Evolutionary conservation across 257 asterid genomes (phyloP), one percentile per base, ranked within the genome.

Genomic region (Forsythia viridissima): DNA sequence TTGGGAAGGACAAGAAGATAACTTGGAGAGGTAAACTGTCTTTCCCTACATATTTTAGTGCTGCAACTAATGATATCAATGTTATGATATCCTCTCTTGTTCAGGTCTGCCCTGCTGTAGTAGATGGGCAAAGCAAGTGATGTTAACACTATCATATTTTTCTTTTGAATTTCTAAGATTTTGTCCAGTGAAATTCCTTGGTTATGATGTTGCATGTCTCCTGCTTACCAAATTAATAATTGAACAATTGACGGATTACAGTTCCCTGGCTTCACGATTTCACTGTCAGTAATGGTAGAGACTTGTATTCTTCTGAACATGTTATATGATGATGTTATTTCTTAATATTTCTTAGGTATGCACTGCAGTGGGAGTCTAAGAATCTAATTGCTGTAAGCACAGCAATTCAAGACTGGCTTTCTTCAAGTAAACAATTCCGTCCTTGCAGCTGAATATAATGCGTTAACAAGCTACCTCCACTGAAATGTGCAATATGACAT

Each of bases 391-490:
- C 97, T 80, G 89, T 94, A 55, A 94, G 98, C 96, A 90, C 94
- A 74, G 98, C 98, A 79, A 94, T 94, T 84, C 98, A 90, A 85
- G 98, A 93, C 86, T 94, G 96, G 96, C 97, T 94, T 57, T 90
- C 96, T 80, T 94, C 98, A 85, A 91, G 98, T 94, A 88, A 88
- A 84, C 40, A 61, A 76, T 85, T 84, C 84, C 77, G 30, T 71
- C 71, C 82, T 65, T 72, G 67, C 55, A 74, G 78, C 55, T 51
- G 81, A 71, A 67, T 74, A 44, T 61, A 42, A 69, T 70, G 44
- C 61, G 41, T 51, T 51, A 46, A 38, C 59, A 40, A 61, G 81
- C 70, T 66, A 43, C 11, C 30, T 55, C 38, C 70, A 81, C 24
- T 37, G 68, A 59, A 77, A 67, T 77, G 42, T 76, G 51, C 75